Percentiles rank a stretch among this genome's conserved stretches.
Conservation (phyloP, 345 rosid genomes). For the Draba incana region DNA sequence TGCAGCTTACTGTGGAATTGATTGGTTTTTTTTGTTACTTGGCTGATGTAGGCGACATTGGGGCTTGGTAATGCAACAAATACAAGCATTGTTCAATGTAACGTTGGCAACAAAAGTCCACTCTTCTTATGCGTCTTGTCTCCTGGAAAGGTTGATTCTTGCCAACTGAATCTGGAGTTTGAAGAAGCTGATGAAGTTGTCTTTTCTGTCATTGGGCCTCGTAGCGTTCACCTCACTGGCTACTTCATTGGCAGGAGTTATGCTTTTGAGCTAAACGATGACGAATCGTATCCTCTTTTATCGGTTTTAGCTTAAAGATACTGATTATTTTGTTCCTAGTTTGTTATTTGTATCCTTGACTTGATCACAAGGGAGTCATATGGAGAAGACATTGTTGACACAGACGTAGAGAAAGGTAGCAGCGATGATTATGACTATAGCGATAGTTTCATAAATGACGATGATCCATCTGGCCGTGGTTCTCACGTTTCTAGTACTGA, state of each 20-base stretch:
- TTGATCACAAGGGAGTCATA: conserved; percentile 52
- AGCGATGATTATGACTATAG: conserved; percentile 59
- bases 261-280: conserved; percentile 31
- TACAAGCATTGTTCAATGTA: conserved; percentile 68
- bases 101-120: conserved; percentile 65
- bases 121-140: conserved; percentile 61
- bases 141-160: conserved; percentile 57
- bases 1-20: not conserved
- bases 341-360: conserved; percentile 30
- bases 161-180: conserved; percentile 68
- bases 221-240: conserved; percentile 70
- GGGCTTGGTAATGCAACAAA: conserved; percentile 49
- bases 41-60: conserved; percentile 55
- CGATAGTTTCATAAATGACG: conserved; percentile 76
- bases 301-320: not conserved
- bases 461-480: conserved; percentile 41
- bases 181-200: conserved; percentile 71
- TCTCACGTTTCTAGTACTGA: conserved; percentile 42
- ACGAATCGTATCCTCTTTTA: conserved; percentile 64
- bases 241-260: conserved; percentile 46
- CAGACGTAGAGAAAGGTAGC: conserved; percentile 58
- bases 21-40: not conserved
- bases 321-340: not conserved
- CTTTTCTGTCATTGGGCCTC: conserved; percentile 76
- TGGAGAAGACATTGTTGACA: conserved; percentile 70